These are phyloP conservation scores for Lodderomyces pseudojiufengensis DNA, from an alignment of 1,139 yeast genomes.

Conservation along the genomic window DNA sequence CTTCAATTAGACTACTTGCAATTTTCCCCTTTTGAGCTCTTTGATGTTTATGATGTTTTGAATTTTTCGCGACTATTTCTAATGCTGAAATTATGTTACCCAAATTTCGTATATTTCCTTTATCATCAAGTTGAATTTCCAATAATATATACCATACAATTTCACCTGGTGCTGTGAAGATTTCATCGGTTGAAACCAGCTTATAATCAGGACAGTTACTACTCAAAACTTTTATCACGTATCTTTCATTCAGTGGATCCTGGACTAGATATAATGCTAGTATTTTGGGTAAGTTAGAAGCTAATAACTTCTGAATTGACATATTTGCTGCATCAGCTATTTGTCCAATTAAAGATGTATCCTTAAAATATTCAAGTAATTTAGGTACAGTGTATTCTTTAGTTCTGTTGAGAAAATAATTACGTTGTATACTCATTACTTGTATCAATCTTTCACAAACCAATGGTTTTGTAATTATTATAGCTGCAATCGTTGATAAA, in stretches of 20 bases:
- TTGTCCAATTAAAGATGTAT: slow-evolving; percentile 56
- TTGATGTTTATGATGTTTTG: slow-evolving; percentile 17
- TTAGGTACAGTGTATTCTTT: slow-evolving; percentile 75
- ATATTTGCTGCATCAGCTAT: slow-evolving; percentile 38
- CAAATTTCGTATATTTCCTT: slow-evolving; percentile 27
- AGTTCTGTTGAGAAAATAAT: slow-evolving; percentile 65
- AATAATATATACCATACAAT: slow-evolving; percentile 41
- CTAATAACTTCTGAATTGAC: slow-evolving; percentile 32
- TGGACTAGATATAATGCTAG: slow-evolving; percentile 40
- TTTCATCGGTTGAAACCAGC: slow-evolving; percentile 34
- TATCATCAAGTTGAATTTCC: slow-evolving; percentile 32
- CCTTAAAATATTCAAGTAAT: slow-evolving; percentile 59
- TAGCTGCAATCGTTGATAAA: slow-evolving; percentile 69
- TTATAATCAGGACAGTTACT: slow-evolving; percentile 50
- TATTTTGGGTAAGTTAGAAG: slow-evolving; percentile 36
- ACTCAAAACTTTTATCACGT: slow-evolving; percentile 51
- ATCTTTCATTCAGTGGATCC: slow-evolving; percentile 43
- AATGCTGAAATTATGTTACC: slow-evolving; percentile 37
- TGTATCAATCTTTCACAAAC: slow-evolving; percentile 60
- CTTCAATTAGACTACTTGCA: slow-evolving; percentile 32
- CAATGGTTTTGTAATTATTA: slow-evolving; percentile 58
- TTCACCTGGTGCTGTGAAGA: slow-evolving; percentile 44
- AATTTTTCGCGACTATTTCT: slow-evolving; percentile 33
- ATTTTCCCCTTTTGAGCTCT: slow-evolving; percentile 3
- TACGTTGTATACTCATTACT: slow-evolving; percentile 57